Percentiles rank a stretch among this genome's conserved stretches.
phyloP scores from a whole-genome alignment of 2,329 filamentous ascomycete genomes.

The Trichoderma gracile region DNA sequence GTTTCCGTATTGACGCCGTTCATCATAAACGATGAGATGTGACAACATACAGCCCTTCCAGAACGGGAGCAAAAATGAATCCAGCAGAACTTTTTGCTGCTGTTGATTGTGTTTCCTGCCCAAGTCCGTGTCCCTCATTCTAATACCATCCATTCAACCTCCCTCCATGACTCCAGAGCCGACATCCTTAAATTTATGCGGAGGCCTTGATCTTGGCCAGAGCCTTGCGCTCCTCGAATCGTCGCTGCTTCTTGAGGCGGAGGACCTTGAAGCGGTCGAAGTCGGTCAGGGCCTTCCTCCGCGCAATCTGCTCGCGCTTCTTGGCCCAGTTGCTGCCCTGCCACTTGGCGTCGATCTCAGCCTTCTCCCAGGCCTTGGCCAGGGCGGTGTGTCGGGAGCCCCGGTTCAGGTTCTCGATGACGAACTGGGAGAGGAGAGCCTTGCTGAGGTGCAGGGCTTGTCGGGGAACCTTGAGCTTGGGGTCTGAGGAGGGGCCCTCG shows the following conservation, averaged over 20 bases:
- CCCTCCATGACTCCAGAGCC: constrained; percentile 35
- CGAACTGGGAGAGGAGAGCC: constrained; percentile 85
- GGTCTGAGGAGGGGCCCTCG: constrained; percentile 85
- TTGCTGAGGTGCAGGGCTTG: constrained; percentile 81
- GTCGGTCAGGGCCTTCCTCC: constrained; percentile 90
- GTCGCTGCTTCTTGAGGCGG: constrained; percentile 98
- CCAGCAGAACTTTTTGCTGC: constrained; percentile 55
- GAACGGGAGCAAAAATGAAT: constrained; percentile 58
- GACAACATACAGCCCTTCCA: constrained; percentile 68
- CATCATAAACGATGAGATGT: constrained; percentile 59
- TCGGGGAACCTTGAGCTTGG: constrained; percentile 78
- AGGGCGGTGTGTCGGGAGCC: constrained; percentile 79
- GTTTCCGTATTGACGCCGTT: constrained; percentile 69
- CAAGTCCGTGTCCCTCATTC: constrained; percentile 42
- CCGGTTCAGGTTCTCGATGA: constrained; percentile 82
- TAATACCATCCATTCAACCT: constrained; percentile 41
- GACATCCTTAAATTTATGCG: constrained; percentile 56
- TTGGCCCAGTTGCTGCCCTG: constrained; percentile 89
- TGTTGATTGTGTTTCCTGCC: constrained; percentile 40
- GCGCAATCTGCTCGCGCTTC: constrained; percentile 81
- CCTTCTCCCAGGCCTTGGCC: constrained; percentile 87
- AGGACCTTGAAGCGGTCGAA: constrained; percentile 99
- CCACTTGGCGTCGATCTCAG: constrained; percentile 92
- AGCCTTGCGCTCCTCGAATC: constrained; percentile 97
- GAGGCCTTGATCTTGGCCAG: constrained; percentile 88